A percentile compares a stretch with the other conserved stretches of the same genome.
Conservation (phyloP, 1,284 basidiomycete species). For the Wolfiporia cocos region DNA sequence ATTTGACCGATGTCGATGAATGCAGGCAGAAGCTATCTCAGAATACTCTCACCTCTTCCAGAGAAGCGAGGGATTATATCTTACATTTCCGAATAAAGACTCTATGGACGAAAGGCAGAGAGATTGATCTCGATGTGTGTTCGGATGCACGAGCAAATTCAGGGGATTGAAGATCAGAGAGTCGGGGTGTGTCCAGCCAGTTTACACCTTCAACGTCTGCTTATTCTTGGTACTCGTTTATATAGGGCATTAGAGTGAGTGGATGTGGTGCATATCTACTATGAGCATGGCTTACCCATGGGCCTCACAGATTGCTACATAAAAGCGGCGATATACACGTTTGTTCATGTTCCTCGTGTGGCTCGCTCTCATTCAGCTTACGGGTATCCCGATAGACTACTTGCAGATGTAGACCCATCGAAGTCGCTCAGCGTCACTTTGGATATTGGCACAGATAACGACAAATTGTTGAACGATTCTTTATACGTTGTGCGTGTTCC, state of each 20-base stretch:
- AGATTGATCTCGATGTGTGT: conserved; percentile 73
- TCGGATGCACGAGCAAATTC: conserved; percentile 81
- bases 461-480: conserved; percentile 51
- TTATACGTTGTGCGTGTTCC: conserved; percentile 52
- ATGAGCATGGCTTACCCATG: not conserved
- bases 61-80: conserved; percentile 63
- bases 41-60: conserved; percentile 80
- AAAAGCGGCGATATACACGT: conserved; percentile 85
- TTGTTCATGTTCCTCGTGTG: conserved; percentile 15
- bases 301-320: conserved; percentile 63
- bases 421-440: conserved; percentile 60
- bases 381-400: conserved; percentile 47
- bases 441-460: conserved; percentile 78
- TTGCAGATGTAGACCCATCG: conserved; percentile 77
- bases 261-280: not conserved
- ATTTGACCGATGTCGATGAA: too few species aligned
- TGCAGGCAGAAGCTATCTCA: conserved; percentile 74
- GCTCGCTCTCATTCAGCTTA: conserved; percentile 1
- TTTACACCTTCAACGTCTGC: not conserved
- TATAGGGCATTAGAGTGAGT: conserved; percentile 41
- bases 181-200: conserved; percentile 42
- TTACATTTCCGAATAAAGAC: conserved; percentile 59
- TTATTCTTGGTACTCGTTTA: conserved; percentile 1
- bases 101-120: conserved; percentile 65
- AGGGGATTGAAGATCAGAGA: conserved; percentile 77